Percentiles rank a stretch among this genome's conserved stretches.
Evolutionary conservation across 2,329 filamentous ascomycete species (phyloP).

Genomic region (Endocalyx cinctus): DNA sequence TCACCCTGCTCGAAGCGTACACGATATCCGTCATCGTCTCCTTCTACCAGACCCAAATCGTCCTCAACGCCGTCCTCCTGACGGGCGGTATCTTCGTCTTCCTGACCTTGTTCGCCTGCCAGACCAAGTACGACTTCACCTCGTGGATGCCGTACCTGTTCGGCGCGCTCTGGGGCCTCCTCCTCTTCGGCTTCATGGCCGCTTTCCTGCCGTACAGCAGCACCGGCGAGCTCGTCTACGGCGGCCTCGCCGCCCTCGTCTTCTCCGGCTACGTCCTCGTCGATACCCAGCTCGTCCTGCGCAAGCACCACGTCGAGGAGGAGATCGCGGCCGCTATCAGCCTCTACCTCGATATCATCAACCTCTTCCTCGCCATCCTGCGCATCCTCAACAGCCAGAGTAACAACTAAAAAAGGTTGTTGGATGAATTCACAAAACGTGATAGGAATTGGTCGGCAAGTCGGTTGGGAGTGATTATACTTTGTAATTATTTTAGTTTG

Average conservation of each 20-base stretch:
- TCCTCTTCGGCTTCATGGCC: slow-evolving; percentile 90
- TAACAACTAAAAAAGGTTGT: slow-evolving; percentile 64
- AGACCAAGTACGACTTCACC: slow-evolving; percentile 97
- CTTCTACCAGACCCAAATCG: slow-evolving; percentile 78
- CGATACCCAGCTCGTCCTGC: slow-evolving; percentile 92
- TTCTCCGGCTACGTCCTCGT: slow-evolving; percentile 95
- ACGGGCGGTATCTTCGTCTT: slow-evolving; percentile 80
- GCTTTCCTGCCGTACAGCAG: slow-evolving; percentile 82
- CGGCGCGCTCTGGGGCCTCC: slow-evolving; percentile 80
- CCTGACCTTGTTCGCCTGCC: slow-evolving; percentile 85
- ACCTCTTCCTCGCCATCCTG: slow-evolving; percentile 92
- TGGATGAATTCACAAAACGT: too few relatives aligned
- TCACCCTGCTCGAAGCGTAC: slow-evolving; percentile 92
- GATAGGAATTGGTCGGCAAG: too few relatives aligned
- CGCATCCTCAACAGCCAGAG: slow-evolving; percentile 94
- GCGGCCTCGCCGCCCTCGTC: slow-evolving; percentile 74
- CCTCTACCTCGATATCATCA: slow-evolving; percentile 93
- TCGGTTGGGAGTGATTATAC: too few relatives aligned
- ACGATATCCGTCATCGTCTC: slow-evolving; percentile 87
- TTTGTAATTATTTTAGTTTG: too few relatives aligned
- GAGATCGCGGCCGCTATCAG: slow-evolving; percentile 94
- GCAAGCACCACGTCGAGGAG: slow-evolving; percentile 96
- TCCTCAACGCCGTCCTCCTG: slow-evolving; percentile 84
- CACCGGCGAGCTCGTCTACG: slow-evolving; percentile 81
- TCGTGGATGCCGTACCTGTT: slow-evolving; percentile 95